phyloP scores from a whole-genome alignment of 2,329 filamentous ascomycete genomes.

The Aspergillus tamarii region DNA sequence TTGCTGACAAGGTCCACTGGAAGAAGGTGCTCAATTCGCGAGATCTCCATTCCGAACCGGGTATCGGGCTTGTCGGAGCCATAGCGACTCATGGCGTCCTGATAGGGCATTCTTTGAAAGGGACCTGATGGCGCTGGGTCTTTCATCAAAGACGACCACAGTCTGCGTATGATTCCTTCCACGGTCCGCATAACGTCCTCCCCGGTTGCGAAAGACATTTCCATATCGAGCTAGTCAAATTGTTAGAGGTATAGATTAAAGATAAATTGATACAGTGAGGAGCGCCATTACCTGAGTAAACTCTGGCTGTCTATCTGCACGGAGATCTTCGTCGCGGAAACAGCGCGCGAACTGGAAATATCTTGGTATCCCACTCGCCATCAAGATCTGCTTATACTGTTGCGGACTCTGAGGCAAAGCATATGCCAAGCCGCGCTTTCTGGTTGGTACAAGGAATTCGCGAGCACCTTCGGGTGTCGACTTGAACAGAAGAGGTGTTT shows the following conservation, averaged over 20 bases:
- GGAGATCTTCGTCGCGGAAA: slow-evolving; percentile 91
- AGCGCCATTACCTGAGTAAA: slow-evolving; percentile 76
- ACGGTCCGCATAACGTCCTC: slow-evolving; percentile 68
- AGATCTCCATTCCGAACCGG: slow-evolving; percentile 72
- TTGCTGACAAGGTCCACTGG: slow-evolving; percentile 70
- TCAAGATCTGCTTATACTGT: slow-evolving; percentile 97
- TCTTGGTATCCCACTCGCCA: slow-evolving; percentile 79
- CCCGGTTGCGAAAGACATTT: slow-evolving; percentile 83
- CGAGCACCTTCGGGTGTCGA: slow-evolving; percentile 94
- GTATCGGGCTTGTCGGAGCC: slow-evolving; percentile 93
- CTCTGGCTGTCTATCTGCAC: slow-evolving; percentile 91
- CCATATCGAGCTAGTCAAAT: slow-evolving; percentile 73
- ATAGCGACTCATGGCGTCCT: slow-evolving; percentile 75
- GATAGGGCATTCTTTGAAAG: slow-evolving; percentile 69
- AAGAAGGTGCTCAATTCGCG: slow-evolving; percentile 65
- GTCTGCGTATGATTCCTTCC: slow-evolving; percentile 53
- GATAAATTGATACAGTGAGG: not conserved
- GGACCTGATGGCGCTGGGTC: slow-evolving; percentile 46
- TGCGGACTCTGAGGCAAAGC: slow-evolving; percentile 95
- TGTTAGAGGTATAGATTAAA: not conserved
- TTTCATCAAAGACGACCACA: slow-evolving; percentile 58
- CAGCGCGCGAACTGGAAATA: slow-evolving; percentile 96
- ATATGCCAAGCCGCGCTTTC: slow-evolving; percentile 76
- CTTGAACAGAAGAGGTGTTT: slow-evolving; percentile 95
- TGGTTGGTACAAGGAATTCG: slow-evolving; percentile 90